A percentile compares a stretch with the other conserved stretches of the same genome.
phyloP scores from a whole-genome alignment of 148 eudicot genomes.

The Cornus suecica region DNA sequence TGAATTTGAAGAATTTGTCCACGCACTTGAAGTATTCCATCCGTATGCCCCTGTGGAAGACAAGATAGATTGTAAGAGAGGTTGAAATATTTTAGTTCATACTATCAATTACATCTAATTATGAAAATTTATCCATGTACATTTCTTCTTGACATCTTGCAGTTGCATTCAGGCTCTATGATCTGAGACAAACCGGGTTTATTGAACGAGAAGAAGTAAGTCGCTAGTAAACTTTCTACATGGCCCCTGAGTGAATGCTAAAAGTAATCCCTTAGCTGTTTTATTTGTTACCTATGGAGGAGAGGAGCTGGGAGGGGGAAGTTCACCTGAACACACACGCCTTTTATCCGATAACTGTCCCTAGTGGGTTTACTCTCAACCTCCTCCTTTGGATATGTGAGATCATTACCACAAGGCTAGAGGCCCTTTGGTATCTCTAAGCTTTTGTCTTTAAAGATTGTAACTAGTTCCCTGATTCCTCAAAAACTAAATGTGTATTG shows the following conservation, averaged over 20 bases:
- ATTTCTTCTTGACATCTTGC: slow-evolving; percentile 25
- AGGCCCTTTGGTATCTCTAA: too few species aligned
- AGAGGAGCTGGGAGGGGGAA: too few species aligned
- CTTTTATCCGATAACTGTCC: too few species aligned
- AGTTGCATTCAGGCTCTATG: slow-evolving; percentile 93
- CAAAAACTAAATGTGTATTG: too few species aligned
- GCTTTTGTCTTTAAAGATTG: too few species aligned
- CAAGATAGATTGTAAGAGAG: slow-evolving; percentile 68
- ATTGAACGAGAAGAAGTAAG: slow-evolving; percentile 98
- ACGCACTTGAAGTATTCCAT: slow-evolving; percentile 70
- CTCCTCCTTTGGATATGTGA: too few species aligned
- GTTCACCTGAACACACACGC: too few species aligned
- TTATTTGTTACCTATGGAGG: too few species aligned
- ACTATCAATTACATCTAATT: background rate
- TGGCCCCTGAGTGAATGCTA: background rate
- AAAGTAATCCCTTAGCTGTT: background rate
- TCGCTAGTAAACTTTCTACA: background rate
- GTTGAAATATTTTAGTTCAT: background rate
- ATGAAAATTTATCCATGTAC: background rate
- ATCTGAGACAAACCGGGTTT: slow-evolving; percentile 87
- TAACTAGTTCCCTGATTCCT: too few species aligned
- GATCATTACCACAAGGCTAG: too few species aligned
- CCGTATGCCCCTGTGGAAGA: slow-evolving; percentile 68
- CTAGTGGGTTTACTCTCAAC: too few species aligned
- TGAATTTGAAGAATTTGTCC: slow-evolving; percentile 84